A percentile compares a stretch with the other conserved stretches of the same genome.
These are phyloP conservation scores for Agarophyton chilense DNA, from an alignment of 23 red algal genomes.

Conservation along the genomic window DNA sequence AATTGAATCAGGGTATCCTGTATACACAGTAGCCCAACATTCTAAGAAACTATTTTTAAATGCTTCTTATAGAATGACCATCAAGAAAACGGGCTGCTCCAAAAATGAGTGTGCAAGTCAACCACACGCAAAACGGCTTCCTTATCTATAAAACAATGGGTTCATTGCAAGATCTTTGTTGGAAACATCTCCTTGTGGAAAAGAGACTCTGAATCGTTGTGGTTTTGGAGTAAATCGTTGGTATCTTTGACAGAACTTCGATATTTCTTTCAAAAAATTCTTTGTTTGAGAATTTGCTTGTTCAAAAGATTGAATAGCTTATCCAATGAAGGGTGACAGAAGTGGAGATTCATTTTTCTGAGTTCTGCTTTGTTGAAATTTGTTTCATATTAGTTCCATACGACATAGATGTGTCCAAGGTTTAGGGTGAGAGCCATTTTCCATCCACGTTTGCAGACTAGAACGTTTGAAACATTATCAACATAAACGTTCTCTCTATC, in stretches of 20 bases:
- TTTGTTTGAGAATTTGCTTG: not conserved
- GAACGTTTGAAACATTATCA: too few relatives aligned
- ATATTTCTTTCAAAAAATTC: not conserved
- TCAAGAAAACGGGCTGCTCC: not conserved
- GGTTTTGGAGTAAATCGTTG: not conserved
- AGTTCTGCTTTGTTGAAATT: not conserved
- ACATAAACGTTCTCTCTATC: not conserved
- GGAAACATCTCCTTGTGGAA: not conserved
- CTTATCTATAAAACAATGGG: not conserved
- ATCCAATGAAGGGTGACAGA: conserved; percentile 13
- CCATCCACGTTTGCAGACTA: not conserved
- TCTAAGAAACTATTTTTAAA: not conserved
- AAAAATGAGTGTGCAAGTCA: not conserved
- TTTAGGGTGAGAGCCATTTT: not conserved
- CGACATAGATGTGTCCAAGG: not conserved
- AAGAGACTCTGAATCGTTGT: not conserved
- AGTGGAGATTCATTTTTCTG: not conserved
- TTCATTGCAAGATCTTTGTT: conserved; percentile 4
- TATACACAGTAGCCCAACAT: conserved; percentile 13
- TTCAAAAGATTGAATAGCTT: conserved; percentile 28
- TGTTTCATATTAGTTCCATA: not conserved
- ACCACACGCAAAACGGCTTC: not conserved
- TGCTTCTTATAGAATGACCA: not conserved
- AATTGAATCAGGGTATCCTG: not conserved
- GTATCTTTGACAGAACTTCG: not conserved